Base-by-base conservation (phyloP, 2,329 filamentous ascomycete species). In the Karstenula rhodostoma region DNA sequence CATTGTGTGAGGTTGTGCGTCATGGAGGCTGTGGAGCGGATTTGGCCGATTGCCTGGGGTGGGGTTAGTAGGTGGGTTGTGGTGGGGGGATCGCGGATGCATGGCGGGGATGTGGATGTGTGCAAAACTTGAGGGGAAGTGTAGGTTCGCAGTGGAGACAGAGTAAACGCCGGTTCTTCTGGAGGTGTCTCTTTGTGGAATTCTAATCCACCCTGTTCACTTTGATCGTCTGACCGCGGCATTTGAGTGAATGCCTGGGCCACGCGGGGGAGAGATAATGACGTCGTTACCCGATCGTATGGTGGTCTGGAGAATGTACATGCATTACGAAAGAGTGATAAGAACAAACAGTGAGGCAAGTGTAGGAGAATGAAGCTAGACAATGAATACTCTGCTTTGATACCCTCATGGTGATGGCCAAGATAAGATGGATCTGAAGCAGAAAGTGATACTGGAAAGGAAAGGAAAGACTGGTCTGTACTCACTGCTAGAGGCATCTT, bases 21-120 rank as follows among this genome's bases (percentile, higher is more conserved):
- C 82, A 95, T 88, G 65, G 87, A 91, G 62, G 89, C 85, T 60
- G 92, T 96, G 40, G 93, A 94, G 80, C 93, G 94, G 78, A 97
- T 87, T 80, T 97, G 94, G 35, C 93, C 94, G 48, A 97, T 84
- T 66, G 93, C 93, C 93, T 96, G 61, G 47, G 52, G 9, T 13
- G 12, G 23, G 25, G 22, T 46, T 29, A 10, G 15, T 42, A 33
- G 17, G 23, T 27, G 29, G 25, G 5, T 6, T 40, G n/a, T 17
- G 17, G n/a, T n/a, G 13, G 5, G 7, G 5, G 37, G 37, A 19
- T n/a, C 2, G 17, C 35, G 13, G 13, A 40, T 29, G 4, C 27
- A 3, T 40, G 33, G 15, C 10, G 33, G 10, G 3, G 15, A 35
- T 10, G 15, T 35, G 9, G 8, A 2, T 3, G 8, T 35, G 15